Conservation (phyloP, 1,139 yeast species). For the Protomyces inouyei region DNA sequence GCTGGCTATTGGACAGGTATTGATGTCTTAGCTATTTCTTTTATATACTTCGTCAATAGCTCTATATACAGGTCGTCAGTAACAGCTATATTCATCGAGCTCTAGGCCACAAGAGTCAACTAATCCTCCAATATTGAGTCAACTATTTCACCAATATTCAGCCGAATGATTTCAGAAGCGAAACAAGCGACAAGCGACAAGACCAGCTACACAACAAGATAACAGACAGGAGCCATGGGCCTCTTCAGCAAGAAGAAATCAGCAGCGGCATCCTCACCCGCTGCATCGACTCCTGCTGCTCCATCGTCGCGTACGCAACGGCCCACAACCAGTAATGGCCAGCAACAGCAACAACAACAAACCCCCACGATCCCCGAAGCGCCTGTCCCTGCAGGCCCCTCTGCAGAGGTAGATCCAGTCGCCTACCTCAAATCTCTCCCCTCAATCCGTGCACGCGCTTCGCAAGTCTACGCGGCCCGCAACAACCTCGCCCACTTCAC, state of each 20-base stretch:
- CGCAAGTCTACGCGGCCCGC: conserved; percentile 44
- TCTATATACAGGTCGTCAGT: too few relatives aligned
- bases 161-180: not conserved
- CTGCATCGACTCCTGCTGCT: not conserved
- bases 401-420: conserved; percentile 29
- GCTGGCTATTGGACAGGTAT: not conserved
- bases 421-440: conserved; percentile 46
- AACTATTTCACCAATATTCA: too few relatives aligned
- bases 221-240: conserved; percentile 4
- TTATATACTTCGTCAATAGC: too few relatives aligned
- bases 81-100: too few relatives aligned
- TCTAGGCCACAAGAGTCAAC: too few relatives aligned
- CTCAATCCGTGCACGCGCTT: conserved; percentile 52
- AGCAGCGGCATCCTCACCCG: not conserved
- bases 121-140: too few relatives aligned
- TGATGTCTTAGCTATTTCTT: not conserved
- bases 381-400: conserved; percentile 20
- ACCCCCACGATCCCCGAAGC: not conserved
- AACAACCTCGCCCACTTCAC: conserved; percentile 28
- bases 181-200: not conserved
- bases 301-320: not conserved
- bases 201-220: not conserved
- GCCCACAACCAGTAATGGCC: not conserved
- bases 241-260: conserved; percentile 17
- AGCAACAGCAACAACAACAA: not conserved